A percentile compares a stretch with the other conserved stretches of the same genome.
phyloP scores from a whole-genome alignment of 305 asterid genomes.

The Fraxinus xanthoxyloides region DNA sequence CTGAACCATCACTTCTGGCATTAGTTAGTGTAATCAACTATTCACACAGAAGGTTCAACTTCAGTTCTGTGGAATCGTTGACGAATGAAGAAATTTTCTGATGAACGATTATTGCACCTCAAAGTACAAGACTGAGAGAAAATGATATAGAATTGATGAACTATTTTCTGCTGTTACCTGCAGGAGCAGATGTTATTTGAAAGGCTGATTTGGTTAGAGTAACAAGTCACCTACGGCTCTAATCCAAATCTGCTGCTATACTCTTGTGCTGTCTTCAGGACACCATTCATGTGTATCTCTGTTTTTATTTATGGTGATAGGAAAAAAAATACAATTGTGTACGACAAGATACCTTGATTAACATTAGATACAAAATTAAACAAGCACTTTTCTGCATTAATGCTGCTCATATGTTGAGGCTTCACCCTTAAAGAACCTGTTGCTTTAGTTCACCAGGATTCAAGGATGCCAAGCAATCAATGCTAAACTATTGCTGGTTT shows the following conservation, averaged over 20 bases:
- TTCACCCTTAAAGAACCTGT: not conserved
- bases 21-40: not conserved
- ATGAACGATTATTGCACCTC: not conserved
- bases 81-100: not conserved
- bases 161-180: not conserved
- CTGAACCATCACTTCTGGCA: constrained; percentile 15
- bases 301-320: not conserved
- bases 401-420: not conserved
- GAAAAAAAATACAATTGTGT: not conserved
- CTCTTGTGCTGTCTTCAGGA: not conserved
- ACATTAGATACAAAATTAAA: not conserved
- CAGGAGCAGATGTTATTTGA: not conserved
- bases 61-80: not conserved
- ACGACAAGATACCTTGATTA: not conserved
- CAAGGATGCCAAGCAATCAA: not conserved
- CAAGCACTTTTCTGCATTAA: not conserved
- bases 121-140: not conserved
- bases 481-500: not conserved
- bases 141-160: not conserved
- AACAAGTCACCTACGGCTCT: not conserved
- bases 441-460: not conserved
- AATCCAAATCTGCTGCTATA: not conserved
- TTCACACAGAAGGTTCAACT: not conserved
- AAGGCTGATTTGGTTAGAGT: not conserved
- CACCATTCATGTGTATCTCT: not conserved